Base-by-base conservation (phyloP, 2,329 filamentous ascomycete genomes). In the Arthrinium puccinioides region DNA sequence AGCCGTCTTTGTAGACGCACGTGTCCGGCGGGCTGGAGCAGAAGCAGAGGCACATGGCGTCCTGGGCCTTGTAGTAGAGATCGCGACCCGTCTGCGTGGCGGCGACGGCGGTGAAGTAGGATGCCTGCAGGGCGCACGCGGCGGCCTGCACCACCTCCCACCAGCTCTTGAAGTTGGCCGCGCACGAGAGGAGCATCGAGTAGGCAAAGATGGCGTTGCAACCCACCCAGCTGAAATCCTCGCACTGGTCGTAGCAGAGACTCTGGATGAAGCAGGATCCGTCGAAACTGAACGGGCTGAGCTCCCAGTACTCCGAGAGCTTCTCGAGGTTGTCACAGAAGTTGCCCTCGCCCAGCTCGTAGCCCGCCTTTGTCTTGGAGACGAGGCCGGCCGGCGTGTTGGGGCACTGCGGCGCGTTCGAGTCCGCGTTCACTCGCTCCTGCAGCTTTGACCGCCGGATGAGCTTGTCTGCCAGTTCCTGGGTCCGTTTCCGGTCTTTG, bases 1-100 rank as follows among this genome's bases (percentile, higher is more conserved):
- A n/a, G n/a, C n/a, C n/a, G n/a, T n/a, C n/a, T n/a, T n/a, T n/a
- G n/a, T 26, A 33, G 19, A 33, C 14, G 31, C 31, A 33, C 8
- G 31, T 33, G 15, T 21, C 31, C 8, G 31, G 21, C 8, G 32
- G 32, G 18, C 18, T 24, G 32, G 32, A 24, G 32, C 32, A 35
- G 32, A 35, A 35, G 32, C 32, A 35, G 18, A 21, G 18, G 32
- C 32, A n/a, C n/a, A n/a, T n/a, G 35, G 50, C 25, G 19, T 10
- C 7, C n/a, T n/a, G n/a, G n/a, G n/a, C n/a, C 20, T 23, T 35
- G 21, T 35, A 35, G 32, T 35, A 35, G 20, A 35, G 32, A 23
- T 23, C 14, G 14, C 32, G 21, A 35, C 32, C 32, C 10, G 32
- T 35, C 15, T 23, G 8, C n/a, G 32, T 35, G n/a, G 18, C 32